phyloP scores from a whole-genome alignment of 208 protist species.

The Strigomonas culicis region DNA sequence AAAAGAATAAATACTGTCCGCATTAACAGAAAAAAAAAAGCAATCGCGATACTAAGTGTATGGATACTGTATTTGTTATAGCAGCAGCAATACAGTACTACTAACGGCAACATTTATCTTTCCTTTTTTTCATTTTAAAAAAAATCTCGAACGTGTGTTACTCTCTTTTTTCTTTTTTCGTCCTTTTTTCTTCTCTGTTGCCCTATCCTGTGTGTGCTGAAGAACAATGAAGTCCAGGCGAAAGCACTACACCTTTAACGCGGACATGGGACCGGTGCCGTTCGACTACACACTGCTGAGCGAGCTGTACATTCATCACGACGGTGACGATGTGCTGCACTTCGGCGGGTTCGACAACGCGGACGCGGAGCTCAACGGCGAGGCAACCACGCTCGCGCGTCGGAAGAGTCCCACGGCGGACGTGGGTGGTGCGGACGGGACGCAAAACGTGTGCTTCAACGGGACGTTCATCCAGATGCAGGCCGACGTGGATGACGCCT shows the following conservation, averaged over 20 bases:
- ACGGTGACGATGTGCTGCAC: conserved; percentile 76
- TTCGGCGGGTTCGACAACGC: conserved; percentile 42
- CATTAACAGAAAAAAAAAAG: too few relatives aligned
- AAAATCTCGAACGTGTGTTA: background rate
- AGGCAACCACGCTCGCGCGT: background rate
- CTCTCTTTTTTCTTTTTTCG: background rate
- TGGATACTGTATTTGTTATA: too few relatives aligned
- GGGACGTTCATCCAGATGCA: conserved; percentile 16
- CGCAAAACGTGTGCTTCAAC: background rate
- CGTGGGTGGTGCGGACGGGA: background rate
- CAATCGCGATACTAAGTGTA: too few relatives aligned
- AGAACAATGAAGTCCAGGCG: conserved; percentile 58
- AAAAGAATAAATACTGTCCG: too few relatives aligned
- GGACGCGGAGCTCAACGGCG: conserved; percentile 11
- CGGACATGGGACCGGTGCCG: conserved; percentile 20
- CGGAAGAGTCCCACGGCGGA: background rate
- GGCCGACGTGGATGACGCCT: conserved; percentile 7
- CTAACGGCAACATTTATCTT: background rate
- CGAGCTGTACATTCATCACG: conserved; percentile 61
- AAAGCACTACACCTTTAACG: conserved; percentile 12
- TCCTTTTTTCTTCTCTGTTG: background rate
- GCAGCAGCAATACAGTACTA: background rate
- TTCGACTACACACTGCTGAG: conserved; percentile 77
- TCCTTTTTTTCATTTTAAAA: background rate
- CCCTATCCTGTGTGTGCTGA: too few relatives aligned